phyloP scores from a whole-genome alignment of 176 grass and related monocot species.

The Musa beccarii region DNA sequence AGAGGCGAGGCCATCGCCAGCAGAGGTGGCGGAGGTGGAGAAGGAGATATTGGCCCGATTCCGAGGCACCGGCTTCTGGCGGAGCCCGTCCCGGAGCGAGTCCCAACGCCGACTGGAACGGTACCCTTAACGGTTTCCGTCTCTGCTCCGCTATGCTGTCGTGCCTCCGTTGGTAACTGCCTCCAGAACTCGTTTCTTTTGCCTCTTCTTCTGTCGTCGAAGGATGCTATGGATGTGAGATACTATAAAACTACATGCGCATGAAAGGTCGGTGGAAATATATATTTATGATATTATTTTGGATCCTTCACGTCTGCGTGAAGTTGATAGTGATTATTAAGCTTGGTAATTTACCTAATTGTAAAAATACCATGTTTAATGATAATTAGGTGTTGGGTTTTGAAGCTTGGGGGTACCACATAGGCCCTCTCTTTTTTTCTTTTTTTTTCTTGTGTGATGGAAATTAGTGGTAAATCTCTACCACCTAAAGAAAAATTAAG shows the following conservation, averaged over 20 bases:
- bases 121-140: background rate
- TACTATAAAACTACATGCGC: background rate
- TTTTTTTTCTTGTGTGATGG: too few relatives aligned
- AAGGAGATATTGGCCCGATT: background rate
- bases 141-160: background rate
- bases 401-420: too few relatives aligned
- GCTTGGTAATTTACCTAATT: too few relatives aligned
- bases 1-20: background rate
- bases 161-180: background rate
- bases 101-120: background rate
- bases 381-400: too few relatives aligned
- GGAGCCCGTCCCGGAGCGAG: background rate
- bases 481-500: too few relatives aligned
- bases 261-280: too few relatives aligned
- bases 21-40: background rate
- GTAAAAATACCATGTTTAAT: too few relatives aligned
- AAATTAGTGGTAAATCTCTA: too few relatives aligned
- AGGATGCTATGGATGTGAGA: background rate
- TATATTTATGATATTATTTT: too few relatives aligned
- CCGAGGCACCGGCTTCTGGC: background rate
- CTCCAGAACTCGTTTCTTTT: background rate
- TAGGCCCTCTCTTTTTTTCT: too few relatives aligned
- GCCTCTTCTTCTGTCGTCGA: background rate
- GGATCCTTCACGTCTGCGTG: too few relatives aligned
- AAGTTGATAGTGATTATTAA: too few relatives aligned